Conservation (phyloP, 2,329 filamentous ascomycete species). For the Ambrosiella xylebori region DNA sequence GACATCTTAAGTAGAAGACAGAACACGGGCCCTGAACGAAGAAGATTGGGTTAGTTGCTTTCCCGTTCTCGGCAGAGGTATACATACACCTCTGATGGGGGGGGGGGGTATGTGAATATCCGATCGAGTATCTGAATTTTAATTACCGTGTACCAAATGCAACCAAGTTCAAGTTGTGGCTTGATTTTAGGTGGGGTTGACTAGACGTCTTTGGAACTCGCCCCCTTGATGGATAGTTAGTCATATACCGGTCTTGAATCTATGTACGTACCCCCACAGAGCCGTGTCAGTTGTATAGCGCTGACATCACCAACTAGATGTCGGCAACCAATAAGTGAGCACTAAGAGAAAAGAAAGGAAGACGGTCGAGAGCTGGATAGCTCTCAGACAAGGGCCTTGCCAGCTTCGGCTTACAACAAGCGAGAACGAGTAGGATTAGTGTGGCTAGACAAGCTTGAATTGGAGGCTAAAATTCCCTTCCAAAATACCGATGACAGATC, state of each 20-base stretch:
- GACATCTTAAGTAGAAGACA: not conserved
- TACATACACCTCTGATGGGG: too few relatives aligned
- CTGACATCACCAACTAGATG: not conserved
- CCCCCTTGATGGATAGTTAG: not conserved
- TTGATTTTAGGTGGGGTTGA: too few relatives aligned
- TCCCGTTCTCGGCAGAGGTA: too few relatives aligned
- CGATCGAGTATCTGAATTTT: too few relatives aligned
- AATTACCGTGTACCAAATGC: too few relatives aligned
- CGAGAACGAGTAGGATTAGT: not conserved
- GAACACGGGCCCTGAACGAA: too few relatives aligned
- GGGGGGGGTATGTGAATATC: not conserved
- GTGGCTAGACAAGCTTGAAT: not conserved
- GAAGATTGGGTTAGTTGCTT: too few relatives aligned
- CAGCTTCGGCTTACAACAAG: not conserved
- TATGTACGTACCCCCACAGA: too few relatives aligned
- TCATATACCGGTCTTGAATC: too few relatives aligned
- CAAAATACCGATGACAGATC: not conserved
- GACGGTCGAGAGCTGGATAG: not conserved
- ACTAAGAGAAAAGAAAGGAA: not conserved
- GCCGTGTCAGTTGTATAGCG: too few relatives aligned
- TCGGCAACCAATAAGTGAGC: not conserved
- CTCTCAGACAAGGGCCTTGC: not conserved
- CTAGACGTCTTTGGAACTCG: too few relatives aligned
- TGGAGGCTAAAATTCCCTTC: not conserved
- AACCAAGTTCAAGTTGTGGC: too few relatives aligned